Conservation (phyloP, 176 grass and related monocot species). For the Eragrostis curvula region DNA sequence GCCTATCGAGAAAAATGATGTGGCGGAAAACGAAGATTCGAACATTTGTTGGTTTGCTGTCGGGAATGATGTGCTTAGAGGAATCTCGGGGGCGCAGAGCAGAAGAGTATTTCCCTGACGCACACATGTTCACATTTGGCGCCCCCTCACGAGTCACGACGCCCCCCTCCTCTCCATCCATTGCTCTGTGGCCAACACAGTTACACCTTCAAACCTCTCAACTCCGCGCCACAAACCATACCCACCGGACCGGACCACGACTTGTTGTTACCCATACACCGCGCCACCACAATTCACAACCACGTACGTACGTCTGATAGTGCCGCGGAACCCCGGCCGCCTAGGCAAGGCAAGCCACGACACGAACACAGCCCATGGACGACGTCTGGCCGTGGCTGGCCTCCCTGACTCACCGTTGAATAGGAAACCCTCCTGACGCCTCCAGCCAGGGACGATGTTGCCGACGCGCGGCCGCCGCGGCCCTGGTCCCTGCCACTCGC, state of each 20-base stretch:
- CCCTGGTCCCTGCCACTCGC: constrained; percentile 36
- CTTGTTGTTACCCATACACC: neutral
- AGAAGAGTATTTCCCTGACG: too few relatives aligned
- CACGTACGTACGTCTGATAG: neutral
- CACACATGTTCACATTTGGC: too few relatives aligned
- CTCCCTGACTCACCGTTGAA: constrained; percentile 36
- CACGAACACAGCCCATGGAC: constrained; percentile 62
- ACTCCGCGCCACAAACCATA: constrained; percentile 37
- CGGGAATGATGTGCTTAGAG: too few relatives aligned
- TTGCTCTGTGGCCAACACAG: constrained; percentile 21
- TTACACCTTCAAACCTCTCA: constrained; percentile 30
- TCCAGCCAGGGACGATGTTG: neutral
- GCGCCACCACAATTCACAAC: constrained; percentile 27
- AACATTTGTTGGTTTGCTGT: too few relatives aligned
- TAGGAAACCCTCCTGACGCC: constrained; percentile 8
- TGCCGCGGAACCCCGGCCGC: too few relatives aligned
- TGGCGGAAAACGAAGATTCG: too few relatives aligned
- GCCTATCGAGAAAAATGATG: too few relatives aligned
- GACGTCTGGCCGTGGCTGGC: constrained; percentile 74
- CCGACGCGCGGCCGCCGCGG: constrained; percentile 15
- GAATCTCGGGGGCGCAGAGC: too few relatives aligned
- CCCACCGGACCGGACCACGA: neutral
- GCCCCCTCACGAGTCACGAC: neutral
- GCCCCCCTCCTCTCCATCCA: constrained; percentile 4
- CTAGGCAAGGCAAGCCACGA: too few relatives aligned